Conservation (phyloP, 2,329 filamentous ascomycete genomes). For the Colletotrichum sp. region DNA sequence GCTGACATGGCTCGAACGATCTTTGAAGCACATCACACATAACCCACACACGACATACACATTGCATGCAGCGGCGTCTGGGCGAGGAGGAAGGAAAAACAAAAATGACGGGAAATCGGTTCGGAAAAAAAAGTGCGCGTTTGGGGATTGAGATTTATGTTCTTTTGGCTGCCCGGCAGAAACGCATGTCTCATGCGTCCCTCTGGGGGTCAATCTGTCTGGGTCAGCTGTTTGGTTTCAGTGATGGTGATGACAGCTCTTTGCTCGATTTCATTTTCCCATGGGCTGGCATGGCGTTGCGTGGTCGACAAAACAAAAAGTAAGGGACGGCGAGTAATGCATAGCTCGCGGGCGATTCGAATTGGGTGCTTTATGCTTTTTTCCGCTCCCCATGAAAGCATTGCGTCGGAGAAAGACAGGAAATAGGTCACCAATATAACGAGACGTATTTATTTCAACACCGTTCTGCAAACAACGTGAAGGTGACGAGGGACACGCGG, state of each 20-base stretch:
- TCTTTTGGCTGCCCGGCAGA: conserved; percentile 3
- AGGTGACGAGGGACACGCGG: not conserved
- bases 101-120: conserved; percentile 2
- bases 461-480: not conserved
- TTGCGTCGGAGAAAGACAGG: not conserved
- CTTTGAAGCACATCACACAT: not conserved
- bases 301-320: conserved; percentile 8
- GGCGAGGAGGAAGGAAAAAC: not conserved
- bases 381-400: not conserved
- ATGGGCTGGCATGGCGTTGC: conserved; percentile 21
- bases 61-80: conserved; percentile 16
- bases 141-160: not conserved
- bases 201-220: not conserved
- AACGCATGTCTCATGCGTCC: not conserved
- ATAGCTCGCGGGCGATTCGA: conserved; percentile 5
- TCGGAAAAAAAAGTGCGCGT: not conserved
- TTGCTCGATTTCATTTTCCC: not conserved
- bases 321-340: conserved; percentile 9
- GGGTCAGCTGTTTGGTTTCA: not conserved
- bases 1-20: not conserved
- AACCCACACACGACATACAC: conserved; percentile 5
- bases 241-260: conserved; percentile 8
- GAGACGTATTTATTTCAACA: not conserved
- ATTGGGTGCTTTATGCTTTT: not conserved
- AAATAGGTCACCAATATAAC: not conserved